phyloP scores from a whole-genome alignment of 352 stramenopile species.

The Phytophthora kernoviae region DNA sequence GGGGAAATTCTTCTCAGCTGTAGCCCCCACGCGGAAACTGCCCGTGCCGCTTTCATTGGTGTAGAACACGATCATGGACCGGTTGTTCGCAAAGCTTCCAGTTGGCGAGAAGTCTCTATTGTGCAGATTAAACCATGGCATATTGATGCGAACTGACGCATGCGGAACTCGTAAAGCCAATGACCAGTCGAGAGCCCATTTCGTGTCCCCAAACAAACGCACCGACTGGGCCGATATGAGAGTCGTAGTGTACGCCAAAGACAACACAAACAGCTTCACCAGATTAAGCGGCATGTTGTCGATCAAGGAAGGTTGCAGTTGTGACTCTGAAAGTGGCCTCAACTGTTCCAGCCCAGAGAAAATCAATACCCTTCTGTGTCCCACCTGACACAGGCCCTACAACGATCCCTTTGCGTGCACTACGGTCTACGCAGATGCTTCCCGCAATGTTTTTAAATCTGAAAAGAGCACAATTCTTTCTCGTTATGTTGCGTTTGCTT shows the following conservation, averaged over 20 bases:
- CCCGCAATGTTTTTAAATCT: no score
- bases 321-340: background rate
- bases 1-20: conserved; percentile 9
- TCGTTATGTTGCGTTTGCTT: no score
- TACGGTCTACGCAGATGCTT: no score
- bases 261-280: background rate
- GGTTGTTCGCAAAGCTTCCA: conserved; percentile 7
- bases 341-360: no score
- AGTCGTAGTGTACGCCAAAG: background rate
- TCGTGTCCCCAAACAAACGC: conserved; percentile 8
- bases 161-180: conserved; percentile 10
- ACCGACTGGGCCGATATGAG: background rate
- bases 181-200: conserved; percentile 4
- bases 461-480: no score
- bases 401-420: no score
- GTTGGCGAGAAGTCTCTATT: conserved; percentile 8
- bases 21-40: conserved; percentile 5
- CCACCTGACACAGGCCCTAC: no score
- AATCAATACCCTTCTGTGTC: no score
- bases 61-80: conserved; percentile 13
- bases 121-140: conserved; percentile 4
- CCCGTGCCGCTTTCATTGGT: conserved; percentile 5
- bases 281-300: background rate
- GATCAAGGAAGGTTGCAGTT: background rate
- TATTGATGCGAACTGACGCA: conserved; percentile 7